Percentiles rank a stretch among this genome's conserved stretches.
Evolutionary conservation across 257 asterid genomes (phyloP).

Genomic region (Nicotiana sylvestris): DNA sequence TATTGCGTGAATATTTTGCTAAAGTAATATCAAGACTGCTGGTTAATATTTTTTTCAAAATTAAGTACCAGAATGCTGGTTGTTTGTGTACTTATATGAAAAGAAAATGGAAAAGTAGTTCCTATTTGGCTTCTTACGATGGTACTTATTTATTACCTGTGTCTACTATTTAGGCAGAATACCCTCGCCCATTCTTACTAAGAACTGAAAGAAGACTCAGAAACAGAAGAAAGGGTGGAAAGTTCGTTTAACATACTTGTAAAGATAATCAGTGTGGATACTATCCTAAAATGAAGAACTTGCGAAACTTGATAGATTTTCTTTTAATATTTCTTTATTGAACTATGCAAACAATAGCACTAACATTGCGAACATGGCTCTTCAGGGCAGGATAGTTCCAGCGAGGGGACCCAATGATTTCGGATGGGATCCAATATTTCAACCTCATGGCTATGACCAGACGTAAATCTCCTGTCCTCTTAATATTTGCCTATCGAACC

Average conservation of each 20-base stretch:
- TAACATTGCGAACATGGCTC: background rate
- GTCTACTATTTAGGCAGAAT: too few species aligned
- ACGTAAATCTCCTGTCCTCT: slow-evolving; percentile 45
- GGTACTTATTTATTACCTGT: background rate
- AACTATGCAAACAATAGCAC: background rate
- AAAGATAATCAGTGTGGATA: background rate
- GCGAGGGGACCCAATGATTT: slow-evolving; percentile 87
- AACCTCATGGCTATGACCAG: slow-evolving; percentile 80
- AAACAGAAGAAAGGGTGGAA: too few species aligned
- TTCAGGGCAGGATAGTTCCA: slow-evolving; percentile 90
- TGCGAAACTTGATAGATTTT: background rate
- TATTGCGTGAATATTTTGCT: background rate
- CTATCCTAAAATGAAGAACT: background rate
- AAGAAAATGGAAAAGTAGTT: too few species aligned
- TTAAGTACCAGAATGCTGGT: background rate
- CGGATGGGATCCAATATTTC: slow-evolving; percentile 97
- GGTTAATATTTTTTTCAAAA: background rate
- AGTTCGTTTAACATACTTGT: background rate
- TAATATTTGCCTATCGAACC: background rate
- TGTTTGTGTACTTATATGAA: background rate
- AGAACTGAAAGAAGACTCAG: too few species aligned
- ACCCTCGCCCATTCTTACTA: too few species aligned
- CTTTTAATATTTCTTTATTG: background rate
- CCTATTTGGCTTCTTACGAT: background rate
- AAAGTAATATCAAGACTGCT: background rate